Evolutionary conservation across 352 stramenopile genomes (phyloP), one percentile per base, ranked within the genome.

Genomic region (Phytopythium delawarense): DNA sequence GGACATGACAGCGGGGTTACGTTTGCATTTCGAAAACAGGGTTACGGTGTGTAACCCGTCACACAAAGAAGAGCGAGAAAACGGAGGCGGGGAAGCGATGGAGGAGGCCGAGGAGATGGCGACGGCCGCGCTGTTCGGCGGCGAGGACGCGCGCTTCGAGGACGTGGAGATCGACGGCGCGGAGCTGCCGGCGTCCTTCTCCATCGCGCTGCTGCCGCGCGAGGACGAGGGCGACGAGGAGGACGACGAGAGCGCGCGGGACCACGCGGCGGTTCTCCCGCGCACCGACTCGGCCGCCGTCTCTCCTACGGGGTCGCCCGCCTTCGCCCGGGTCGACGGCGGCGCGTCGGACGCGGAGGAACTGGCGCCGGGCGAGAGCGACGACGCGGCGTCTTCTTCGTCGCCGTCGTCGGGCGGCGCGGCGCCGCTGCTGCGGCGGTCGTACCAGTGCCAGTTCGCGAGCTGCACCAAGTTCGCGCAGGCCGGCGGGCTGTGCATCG

Each of bases 401-500:
- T 46, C 40, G 13, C 40, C 40, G 40, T 46, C 35, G n/a, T n/a
- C n/a, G 20, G 53, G 13, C 11, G 21, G n/a, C n/a, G 39, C 59
- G 18, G 32, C 54, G 12, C 34, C 13, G 0, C 39, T 13, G 23
- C 57, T 68, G 12, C 56, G 69, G 49, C 64, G 67, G 11, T 59
- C 69, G 44, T 79, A 77, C 37, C 66, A 78, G 32, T 93, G 82
- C 63, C 69, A 75, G 45, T 76, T 78, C 34, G 65, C 75, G 11
- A 64, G 65, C 20, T 91, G 82, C 63, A 52, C 66, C 46, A 89
- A 91, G 62, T 81, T 83, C 50, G 74, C 75, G 1, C 84, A 92
- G 60, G 80, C 70, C 12, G 86, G 86, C 56, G 86, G 86, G 18
- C 87, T 84, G 56, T 95, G 86, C 40, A 93, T 93, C 42, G 84